Conservation (phyloP, 768 basidiomycete genomes). For the Naganishia kalamii region DNA sequence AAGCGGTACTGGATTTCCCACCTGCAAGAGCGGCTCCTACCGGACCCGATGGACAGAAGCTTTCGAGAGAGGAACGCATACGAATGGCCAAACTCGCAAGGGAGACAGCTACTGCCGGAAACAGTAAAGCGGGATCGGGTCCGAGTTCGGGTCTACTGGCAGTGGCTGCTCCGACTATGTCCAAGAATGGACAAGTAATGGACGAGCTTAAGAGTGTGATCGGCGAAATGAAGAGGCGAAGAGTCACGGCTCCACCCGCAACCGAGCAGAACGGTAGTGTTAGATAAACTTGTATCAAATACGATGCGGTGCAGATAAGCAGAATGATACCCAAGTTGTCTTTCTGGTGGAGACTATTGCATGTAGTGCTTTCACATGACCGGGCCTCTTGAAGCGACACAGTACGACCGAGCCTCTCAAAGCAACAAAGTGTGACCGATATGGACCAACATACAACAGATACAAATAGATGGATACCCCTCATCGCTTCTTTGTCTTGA, state of each 20-base stretch:
- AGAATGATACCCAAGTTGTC: too few species aligned
- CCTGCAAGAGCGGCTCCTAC: neutral
- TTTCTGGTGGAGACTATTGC: too few species aligned
- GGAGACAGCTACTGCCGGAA: slow-evolving; percentile 23
- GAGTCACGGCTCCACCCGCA: neutral
- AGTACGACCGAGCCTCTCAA: neutral
- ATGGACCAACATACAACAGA: neutral
- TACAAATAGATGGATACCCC: neutral
- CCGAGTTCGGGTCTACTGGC: neutral
- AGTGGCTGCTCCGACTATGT: neutral
- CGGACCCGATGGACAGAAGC: slow-evolving; percentile 17
- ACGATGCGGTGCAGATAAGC: too few species aligned
- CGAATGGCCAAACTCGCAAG: slow-evolving; percentile 28
- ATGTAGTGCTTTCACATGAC: too few species aligned
- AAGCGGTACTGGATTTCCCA: slow-evolving; percentile 17
- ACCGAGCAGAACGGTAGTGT: neutral
- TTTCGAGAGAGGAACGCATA: slow-evolving; percentile 38
- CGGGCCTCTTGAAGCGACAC: too few species aligned
- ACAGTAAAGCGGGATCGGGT: neutral
- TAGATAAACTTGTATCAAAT: too few species aligned
- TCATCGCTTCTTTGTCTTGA: slow-evolving; percentile 7
- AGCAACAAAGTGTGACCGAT: neutral
- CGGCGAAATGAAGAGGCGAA: slow-evolving; percentile 28
- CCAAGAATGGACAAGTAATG: slow-evolving; percentile 26
- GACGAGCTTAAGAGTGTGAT: slow-evolving; percentile 36